phyloP scores from a whole-genome alignment of 108 stramenopile species.

The Nitzschia inconspicua region DNA sequence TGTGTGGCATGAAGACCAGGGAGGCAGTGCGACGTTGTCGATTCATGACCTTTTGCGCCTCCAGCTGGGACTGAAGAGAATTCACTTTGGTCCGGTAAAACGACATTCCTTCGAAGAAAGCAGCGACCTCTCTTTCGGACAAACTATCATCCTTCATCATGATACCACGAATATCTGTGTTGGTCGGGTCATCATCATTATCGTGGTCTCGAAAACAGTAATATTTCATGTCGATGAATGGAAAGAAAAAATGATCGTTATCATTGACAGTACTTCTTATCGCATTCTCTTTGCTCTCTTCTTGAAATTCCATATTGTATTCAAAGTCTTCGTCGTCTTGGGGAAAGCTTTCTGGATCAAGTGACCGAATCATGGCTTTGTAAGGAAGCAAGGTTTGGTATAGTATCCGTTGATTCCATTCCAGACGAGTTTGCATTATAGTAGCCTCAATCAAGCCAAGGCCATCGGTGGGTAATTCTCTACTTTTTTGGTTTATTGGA shows the following conservation, averaged over 20 bases:
- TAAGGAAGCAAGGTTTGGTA: slow-evolving; percentile 6
- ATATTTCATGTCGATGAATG: not conserved
- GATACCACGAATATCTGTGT: slow-evolving; percentile 8
- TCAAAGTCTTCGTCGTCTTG: not conserved
- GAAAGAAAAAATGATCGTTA: no score
- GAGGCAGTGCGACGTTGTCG: no score
- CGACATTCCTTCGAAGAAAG: slow-evolving; percentile 19
- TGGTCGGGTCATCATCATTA: slow-evolving; percentile 1
- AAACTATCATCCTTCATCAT: slow-evolving; percentile 21
- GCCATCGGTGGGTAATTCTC: no score
- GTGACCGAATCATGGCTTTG: not conserved
- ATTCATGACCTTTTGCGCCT: slow-evolving; percentile 1
- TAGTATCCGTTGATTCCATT: slow-evolving; percentile 13
- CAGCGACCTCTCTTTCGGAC: slow-evolving; percentile 12
- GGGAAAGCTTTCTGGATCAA: not conserved
- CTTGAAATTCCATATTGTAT: no score
- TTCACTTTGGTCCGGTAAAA: slow-evolving; percentile 10
- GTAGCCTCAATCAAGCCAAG: no score
- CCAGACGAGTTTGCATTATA: slow-evolving; percentile 4
- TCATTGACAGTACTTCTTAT: no score
- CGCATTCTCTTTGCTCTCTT: no score
- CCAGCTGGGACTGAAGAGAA: slow-evolving; percentile 11
- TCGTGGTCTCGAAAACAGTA: no score
- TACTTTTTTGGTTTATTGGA: no score
- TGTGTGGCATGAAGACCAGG: no score